A percentile compares a stretch with the other conserved stretches of the same genome.
Evolutionary conservation across 306 rosid genomes (phyloP).

Genomic region (Mimosa bimucronata): DNA sequence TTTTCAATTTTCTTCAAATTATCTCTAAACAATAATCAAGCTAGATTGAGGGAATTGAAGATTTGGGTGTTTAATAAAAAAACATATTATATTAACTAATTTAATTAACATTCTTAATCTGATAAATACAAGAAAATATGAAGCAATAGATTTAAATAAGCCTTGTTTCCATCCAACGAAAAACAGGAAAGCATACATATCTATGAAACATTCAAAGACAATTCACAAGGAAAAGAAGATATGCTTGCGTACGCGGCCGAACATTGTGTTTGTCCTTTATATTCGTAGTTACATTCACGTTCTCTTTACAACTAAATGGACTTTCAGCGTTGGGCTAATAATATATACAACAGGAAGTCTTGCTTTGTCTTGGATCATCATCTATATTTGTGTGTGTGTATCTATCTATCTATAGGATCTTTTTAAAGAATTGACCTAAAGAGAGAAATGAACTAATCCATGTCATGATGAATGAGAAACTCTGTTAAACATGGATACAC

Average conservation of each 20-base stretch:
- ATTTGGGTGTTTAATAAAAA: too few relatives aligned
- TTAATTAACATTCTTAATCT: too few relatives aligned
- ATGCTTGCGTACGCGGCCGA: not conserved
- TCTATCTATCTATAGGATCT: constrained; percentile 15
- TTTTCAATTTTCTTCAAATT: too few relatives aligned
- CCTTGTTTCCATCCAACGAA: not conserved
- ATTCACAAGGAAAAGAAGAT: not conserved
- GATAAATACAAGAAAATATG: too few relatives aligned
- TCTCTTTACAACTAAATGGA: not conserved
- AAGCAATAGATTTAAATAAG: too few relatives aligned
- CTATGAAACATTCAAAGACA: not conserved
- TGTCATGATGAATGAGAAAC: constrained; percentile 73
- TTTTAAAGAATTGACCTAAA: not conserved
- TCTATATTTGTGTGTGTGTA: not conserved
- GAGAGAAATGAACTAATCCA: constrained; percentile 44
- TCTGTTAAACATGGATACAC: constrained; percentile 70
- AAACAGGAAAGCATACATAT: not conserved
- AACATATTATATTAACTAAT: too few relatives aligned
- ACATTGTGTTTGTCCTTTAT: not conserved
- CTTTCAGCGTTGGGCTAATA: not conserved
- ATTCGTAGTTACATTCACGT: not conserved
- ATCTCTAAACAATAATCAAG: too few relatives aligned
- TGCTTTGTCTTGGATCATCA: not conserved
- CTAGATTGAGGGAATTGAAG: too few relatives aligned
- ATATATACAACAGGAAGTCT: constrained; percentile 7